Evolutionary conservation across 1,284 basidiomycete genomes (phyloP).

Genomic region (Ceratobasidium sp.): DNA sequence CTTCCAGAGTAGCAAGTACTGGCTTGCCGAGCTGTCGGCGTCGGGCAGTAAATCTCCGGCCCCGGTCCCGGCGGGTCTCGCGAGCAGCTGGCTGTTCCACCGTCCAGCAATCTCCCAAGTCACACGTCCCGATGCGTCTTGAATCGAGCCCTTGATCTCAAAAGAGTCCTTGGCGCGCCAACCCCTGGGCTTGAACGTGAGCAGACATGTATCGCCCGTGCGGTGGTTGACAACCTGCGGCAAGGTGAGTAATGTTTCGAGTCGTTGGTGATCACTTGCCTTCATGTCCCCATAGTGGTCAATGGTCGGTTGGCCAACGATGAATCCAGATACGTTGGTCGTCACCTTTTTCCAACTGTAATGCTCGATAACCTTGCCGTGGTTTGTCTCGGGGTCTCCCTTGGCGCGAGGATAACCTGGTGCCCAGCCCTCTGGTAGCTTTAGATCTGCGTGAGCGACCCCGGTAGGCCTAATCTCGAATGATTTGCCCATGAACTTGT

Average conservation of each 20-base stretch:
- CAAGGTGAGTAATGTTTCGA: not conserved
- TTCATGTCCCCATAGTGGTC: conserved; percentile 97
- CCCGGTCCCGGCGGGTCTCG: conserved; percentile 72
- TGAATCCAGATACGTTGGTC: conserved; percentile 92
- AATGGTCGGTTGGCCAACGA: conserved; percentile 90
- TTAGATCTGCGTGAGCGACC: conserved; percentile 86
- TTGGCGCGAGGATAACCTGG: conserved; percentile 49
- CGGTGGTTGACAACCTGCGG: conserved; percentile 85
- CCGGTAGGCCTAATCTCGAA: conserved; percentile 98
- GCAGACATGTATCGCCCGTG: conserved; percentile 85
- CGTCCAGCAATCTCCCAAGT: conserved; percentile 93
- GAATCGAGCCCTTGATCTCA: conserved; percentile 89
- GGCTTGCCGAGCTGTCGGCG: conserved; percentile 58
- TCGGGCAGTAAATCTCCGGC: conserved; percentile 78
- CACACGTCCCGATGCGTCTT: conserved; percentile 68
- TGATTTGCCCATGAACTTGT: conserved; percentile 94
- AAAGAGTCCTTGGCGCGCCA: conserved; percentile 93
- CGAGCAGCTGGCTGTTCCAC: conserved; percentile 95
- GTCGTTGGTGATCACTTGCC: conserved; percentile 57
- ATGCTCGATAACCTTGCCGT: conserved; percentile 74
- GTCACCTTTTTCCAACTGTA: conserved; percentile 97
- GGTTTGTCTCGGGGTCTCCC: conserved; percentile 34
- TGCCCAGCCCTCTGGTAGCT: conserved; percentile 71
- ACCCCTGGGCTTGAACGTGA: conserved; percentile 95
- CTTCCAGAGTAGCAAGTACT: conserved; percentile 86